Evolutionary conservation across 2,329 filamentous ascomycete species (phyloP), one percentile per base, ranked within the genome.

Genomic region (Penicillium sp.): DNA sequence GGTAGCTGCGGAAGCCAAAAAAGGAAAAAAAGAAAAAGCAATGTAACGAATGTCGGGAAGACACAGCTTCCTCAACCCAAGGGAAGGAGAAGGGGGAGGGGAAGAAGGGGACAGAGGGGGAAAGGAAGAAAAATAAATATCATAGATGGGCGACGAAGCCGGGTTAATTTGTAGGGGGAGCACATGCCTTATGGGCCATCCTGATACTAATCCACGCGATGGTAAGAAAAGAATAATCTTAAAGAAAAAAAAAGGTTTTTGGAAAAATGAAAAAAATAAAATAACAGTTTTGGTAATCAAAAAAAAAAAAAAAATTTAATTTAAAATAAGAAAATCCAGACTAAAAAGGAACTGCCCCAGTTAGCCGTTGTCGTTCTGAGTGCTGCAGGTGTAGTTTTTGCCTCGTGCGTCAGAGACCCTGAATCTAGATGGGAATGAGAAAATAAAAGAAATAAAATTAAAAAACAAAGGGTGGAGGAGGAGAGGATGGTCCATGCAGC

Each of bases 321-420:
- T 8, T 55, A 54, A 43, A 47, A 51, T 36, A 56, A 61, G 56
- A 60, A 50, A 60, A 28, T 45, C 13, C 28, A n/a, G 42, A 33
- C 42, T 31, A 31, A 16, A 31, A 16, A 29, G 18, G 24, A 29
- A 42, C 33, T 57, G 55, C 54, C 48, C 61, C 51, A 50, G 63
- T 64, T 64, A 51, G 61, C 61, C 50, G 51, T 74, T 68, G 67
- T 73, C 71, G 65, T 73, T 74, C 73, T 67, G 69, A 63, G 65
- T 68, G 67, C 67, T 74, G 72, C 71, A 75, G 69, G 68, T 70
- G 68, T 70, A 70, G 67, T 70, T 71, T 42, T 71, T 73, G 62
- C 69, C 68, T 73, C 66, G 68, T 73, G 71, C 70, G 70, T 75
- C 69, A 73, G 70, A 72, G 67, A 70, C 70, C 71, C 70, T 72